Percentiles rank a stretch among this genome's conserved stretches.
Evolutionary conservation across 2,329 filamentous ascomycete species (phyloP).

Genomic region (Trichoderma sp.): DNA sequence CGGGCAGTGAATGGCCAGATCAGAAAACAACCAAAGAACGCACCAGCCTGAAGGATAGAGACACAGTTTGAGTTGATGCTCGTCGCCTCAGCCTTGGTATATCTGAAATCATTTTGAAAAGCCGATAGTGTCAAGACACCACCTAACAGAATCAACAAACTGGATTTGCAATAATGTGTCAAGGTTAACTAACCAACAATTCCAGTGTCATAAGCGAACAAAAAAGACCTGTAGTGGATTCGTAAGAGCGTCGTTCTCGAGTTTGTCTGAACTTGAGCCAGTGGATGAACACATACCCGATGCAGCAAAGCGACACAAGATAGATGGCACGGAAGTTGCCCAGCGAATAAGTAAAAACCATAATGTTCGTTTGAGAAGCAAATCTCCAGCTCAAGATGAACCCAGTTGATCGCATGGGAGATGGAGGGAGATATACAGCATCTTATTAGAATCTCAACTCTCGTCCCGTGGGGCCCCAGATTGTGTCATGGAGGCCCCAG

Average conservation of each 20-base stretch:
- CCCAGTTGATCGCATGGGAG: too few species aligned
- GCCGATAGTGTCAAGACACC: neutral
- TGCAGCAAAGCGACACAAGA: neutral
- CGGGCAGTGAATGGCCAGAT: conserved; percentile 47
- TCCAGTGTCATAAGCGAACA: too few species aligned
- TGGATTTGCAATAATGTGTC: neutral
- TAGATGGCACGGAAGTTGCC: neutral
- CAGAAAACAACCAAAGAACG: conserved; percentile 40
- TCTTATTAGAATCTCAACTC: too few species aligned
- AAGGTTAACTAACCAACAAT: too few species aligned
- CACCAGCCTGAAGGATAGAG: conserved; percentile 39
- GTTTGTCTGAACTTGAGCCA: neutral
- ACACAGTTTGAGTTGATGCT: conserved; percentile 34
- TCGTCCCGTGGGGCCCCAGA: too few species aligned
- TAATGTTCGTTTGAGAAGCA: neutral
- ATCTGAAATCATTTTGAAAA: neutral
- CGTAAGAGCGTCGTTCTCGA: too few species aligned
- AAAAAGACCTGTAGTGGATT: too few species aligned
- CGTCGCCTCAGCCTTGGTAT: neutral
- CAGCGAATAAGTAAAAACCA: neutral
- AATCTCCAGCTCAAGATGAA: neutral
- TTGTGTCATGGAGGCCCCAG: too few species aligned
- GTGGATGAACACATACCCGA: neutral
- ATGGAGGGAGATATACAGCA: too few species aligned
- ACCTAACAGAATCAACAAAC: neutral